These are phyloP conservation scores for Periconia sp. DNA, from an alignment of 2,329 filamentous ascomycete genomes.

Conservation along the genomic window DNA sequence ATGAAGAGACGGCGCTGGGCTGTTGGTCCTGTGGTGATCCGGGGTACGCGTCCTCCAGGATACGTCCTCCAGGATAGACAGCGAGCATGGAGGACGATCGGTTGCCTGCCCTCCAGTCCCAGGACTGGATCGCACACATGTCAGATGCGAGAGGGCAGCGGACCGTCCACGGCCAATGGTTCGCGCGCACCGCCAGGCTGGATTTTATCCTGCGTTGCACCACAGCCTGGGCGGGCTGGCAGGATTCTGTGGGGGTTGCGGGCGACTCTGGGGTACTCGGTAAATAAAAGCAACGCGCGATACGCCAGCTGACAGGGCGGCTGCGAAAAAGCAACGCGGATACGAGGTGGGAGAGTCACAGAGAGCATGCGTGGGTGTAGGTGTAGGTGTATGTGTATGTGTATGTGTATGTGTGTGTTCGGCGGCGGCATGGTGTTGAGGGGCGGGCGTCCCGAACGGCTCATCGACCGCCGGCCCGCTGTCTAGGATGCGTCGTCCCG, in stretches of 20 bases:
- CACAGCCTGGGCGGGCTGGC: conserved; percentile 4
- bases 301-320: no score
- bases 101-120: background rate
- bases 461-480: no score
- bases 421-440: no score
- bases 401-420: no score
- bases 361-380: no score
- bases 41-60: background rate
- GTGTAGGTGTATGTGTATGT: no score
- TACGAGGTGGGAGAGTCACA: no score
- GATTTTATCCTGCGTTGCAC: conserved; percentile 14
- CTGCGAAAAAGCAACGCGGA: no score
- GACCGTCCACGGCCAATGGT: conserved; percentile 3
- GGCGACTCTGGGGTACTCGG: conserved; percentile 1
- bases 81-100: background rate
- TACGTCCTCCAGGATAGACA: background rate
- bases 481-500: background rate
- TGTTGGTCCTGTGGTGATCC: background rate
- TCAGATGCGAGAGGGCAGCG: conserved; percentile 9
- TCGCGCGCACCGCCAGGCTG: conserved; percentile 9
- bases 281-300: conserved; percentile 9
- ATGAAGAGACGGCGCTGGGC: no score
- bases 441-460: no score
- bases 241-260: conserved; percentile 8
- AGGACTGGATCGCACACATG: conserved; percentile 11